Base-by-base conservation (phyloP, 331 rosid species). In the Spiraea crenata region DNA sequence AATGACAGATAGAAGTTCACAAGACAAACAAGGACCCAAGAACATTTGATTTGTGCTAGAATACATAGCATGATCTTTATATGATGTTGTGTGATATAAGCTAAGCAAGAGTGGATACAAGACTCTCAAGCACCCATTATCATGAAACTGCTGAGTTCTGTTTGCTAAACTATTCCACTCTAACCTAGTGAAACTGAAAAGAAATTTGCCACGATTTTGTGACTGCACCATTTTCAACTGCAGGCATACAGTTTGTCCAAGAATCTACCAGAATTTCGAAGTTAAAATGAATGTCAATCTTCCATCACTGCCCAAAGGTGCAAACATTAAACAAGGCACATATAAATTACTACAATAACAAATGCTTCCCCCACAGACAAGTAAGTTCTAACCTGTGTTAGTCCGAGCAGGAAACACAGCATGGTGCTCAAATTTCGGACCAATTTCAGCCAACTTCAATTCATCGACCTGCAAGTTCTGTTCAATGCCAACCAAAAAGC, bases 361-460 rank as follows among this genome's bases (percentile, higher is more conserved):
- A 48, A 73, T 73, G 52, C 72, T 40, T 13, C 7, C 20, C 20
- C 57, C 17, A 46, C 64, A 67, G 56, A 60, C 60, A 61, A 44
- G 46, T 34, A 17, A 71, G 73, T 76, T 57, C 81, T 54, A 64
- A 89, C 99, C 96, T 77, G 99, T 89, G 80, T 91, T 93, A n/a
- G 95, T 93, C 79, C 97, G 84, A 67, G 96, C 97, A 1, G 96
- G 99, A 74, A 95, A 95, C 91, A 87, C 64, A 79, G 79, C 89
- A 66, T 95, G 99, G 66, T 85, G 82, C 79, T 95, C 99, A 75
- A 95, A 95, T 55, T 83, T 87, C 48, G 96, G 97, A 67, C 99
- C 99, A 81, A 95, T 86, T 82, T 90, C 90, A 61, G 95, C 88
- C 52, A 95, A 84, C n/a, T 83, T 83, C 80, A 91, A 71, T 62